Evolutionary conservation across 2,329 filamentous ascomycete species (phyloP).

Genomic region (Pseudogymnoascus sp.): DNA sequence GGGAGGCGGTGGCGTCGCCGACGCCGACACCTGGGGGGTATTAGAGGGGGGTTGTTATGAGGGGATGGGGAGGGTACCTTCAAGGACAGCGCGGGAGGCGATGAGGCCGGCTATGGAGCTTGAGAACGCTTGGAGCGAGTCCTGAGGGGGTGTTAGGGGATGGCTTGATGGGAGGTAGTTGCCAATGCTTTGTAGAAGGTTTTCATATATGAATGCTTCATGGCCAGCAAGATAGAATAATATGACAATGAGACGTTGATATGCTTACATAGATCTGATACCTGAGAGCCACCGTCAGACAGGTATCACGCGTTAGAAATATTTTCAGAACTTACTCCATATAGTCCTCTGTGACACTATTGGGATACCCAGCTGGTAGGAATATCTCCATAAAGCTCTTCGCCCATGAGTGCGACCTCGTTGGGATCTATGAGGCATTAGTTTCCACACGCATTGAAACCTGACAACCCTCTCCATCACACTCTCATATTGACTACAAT

Average conservation of each 20-base stretch:
- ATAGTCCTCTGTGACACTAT: slow-evolving; percentile 65
- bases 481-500: not conserved
- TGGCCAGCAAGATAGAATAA: not conserved
- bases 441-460: not conserved
- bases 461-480: not conserved
- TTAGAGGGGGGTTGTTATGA: slow-evolving; percentile 7
- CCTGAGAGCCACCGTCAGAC: slow-evolving; percentile 31
- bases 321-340: slow-evolving; percentile 43
- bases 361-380: slow-evolving; percentile 60
- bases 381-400: slow-evolving; percentile 49
- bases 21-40: slow-evolving; percentile 51
- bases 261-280: slow-evolving; percentile 60
- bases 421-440: not conserved
- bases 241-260: not conserved
- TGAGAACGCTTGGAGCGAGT: slow-evolving; percentile 59
- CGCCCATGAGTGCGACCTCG: not conserved
- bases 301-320: not conserved
- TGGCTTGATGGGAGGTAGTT: not conserved
- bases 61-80: slow-evolving; percentile 39
- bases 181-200: not conserved
- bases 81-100: slow-evolving; percentile 58
- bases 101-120: slow-evolving; percentile 58
- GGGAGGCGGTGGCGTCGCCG: slow-evolving; percentile 56
- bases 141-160: slow-evolving; percentile 28
- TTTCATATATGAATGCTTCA: not conserved